A percentile compares a stretch with the other conserved stretches of the same genome.
Evolutionary conservation across 768 basidiomycete genomes (phyloP).

Genomic region (Boletus insuetus): DNA sequence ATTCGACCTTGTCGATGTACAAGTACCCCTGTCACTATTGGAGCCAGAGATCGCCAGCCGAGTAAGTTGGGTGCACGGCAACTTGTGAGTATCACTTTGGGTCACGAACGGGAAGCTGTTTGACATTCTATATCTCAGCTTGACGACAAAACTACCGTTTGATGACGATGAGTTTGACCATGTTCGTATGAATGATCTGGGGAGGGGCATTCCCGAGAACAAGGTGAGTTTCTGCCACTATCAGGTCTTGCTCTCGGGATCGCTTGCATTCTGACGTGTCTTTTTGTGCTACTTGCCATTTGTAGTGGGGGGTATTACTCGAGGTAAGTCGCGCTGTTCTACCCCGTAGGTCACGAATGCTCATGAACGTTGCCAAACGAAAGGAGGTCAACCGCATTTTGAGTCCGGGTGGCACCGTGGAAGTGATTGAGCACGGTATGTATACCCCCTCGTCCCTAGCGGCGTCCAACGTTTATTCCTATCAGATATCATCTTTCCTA

Average conservation of each 20-base stretch:
- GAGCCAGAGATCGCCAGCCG: constrained; percentile 52
- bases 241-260: neutral
- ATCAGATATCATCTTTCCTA: constrained; percentile 73
- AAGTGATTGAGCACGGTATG: constrained; percentile 72
- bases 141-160: constrained; percentile 75
- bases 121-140: constrained; percentile 35
- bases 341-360: neutral
- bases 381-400: constrained; percentile 75
- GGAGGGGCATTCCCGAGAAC: constrained; percentile 70
- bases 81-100: constrained; percentile 54
- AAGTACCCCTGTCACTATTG: constrained; percentile 55
- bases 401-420: constrained; percentile 65
- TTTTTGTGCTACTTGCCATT: neutral
- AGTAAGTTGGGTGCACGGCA: constrained; percentile 72
- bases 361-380: constrained; percentile 5
- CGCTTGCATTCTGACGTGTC: neutral
- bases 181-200: constrained; percentile 67
- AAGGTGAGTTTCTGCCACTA: constrained; percentile 42
- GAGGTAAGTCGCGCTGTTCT: constrained; percentile 41
- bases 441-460: neutral
- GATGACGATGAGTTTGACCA: constrained; percentile 83
- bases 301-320: constrained; percentile 64
- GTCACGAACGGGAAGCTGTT: neutral
- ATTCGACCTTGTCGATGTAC: constrained; percentile 75
- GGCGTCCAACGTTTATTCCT: neutral